phyloP scores from a whole-genome alignment of 1,284 basidiomycete genomes.

The Boletus austroedulis region DNA sequence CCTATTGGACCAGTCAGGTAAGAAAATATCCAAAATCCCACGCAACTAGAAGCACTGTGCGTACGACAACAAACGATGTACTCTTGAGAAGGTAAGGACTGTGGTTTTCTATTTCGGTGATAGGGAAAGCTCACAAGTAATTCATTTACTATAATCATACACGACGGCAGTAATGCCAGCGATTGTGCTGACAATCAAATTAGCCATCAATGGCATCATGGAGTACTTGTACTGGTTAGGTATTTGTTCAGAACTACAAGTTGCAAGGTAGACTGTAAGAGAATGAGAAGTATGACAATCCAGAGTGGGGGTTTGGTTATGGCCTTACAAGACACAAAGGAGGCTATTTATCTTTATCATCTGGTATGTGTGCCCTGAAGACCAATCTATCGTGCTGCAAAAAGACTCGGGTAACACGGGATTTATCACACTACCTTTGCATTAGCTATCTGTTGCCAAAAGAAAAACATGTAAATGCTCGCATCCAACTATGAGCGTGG shows the following conservation, averaged over 20 bases:
- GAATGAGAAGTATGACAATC: too few species aligned
- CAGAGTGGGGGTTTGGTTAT: too few species aligned
- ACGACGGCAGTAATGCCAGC: not conserved
- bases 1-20: not conserved
- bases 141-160: constrained; percentile 1
- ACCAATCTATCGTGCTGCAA: too few species aligned
- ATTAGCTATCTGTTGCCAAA: too few species aligned
- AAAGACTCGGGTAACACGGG: too few species aligned
- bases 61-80: not conserved
- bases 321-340: too few species aligned
- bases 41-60: not conserved
- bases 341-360: too few species aligned
- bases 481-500: too few species aligned
- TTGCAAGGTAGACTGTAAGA: not conserved
- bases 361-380: too few species aligned
- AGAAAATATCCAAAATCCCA: not conserved
- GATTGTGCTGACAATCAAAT: not conserved
- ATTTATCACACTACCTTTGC: too few species aligned
- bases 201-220: too few species aligned
- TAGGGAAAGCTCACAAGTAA: not conserved
- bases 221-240: not conserved
- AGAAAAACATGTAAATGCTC: too few species aligned
- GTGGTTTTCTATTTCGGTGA: not conserved
- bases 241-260: constrained; percentile 1
- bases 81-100: constrained; percentile 7